Evolutionary conservation across 139 green algal genomes (phyloP).

Genomic region (Chlorella ohadii): DNA sequence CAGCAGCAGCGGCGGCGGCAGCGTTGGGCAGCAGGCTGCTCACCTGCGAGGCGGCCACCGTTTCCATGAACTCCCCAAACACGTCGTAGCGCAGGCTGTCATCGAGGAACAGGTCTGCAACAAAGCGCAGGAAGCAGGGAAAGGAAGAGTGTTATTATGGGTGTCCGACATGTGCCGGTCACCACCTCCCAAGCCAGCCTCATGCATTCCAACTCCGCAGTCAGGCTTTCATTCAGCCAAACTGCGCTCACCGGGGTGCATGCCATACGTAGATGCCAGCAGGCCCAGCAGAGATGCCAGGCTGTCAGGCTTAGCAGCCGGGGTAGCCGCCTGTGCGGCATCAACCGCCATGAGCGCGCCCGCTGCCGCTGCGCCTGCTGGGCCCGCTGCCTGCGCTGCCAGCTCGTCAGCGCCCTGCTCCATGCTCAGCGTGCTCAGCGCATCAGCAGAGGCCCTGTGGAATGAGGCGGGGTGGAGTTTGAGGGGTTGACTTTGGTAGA

Average conservation of each 20-base stretch:
- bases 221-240: too few relatives aligned
- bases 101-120: slow-evolving; percentile 56
- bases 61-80: slow-evolving; percentile 56
- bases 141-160: too few relatives aligned
- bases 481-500: neutral
- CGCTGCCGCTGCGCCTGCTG: neutral
- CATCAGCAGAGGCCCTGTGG: neutral
- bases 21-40: too few relatives aligned
- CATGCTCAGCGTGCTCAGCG: neutral
- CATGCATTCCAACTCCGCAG: too few relatives aligned
- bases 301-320: slow-evolving; percentile 26
- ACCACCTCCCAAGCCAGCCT: too few relatives aligned
- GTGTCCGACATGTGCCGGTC: too few relatives aligned
- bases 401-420: slow-evolving; percentile 14
- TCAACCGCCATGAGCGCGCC: slow-evolving; percentile 16
- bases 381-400: neutral
- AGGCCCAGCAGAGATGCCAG: slow-evolving; percentile 39
- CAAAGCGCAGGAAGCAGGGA: too few relatives aligned
- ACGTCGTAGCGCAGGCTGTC: slow-evolving; percentile 16
- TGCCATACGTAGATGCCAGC: slow-evolving; percentile 47
- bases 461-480: too few relatives aligned
- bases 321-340: neutral
- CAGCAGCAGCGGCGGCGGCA: too few relatives aligned
- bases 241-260: slow-evolving; percentile 34
- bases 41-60: slow-evolving; percentile 7